phyloP scores from a whole-genome alignment of 768 basidiomycete genomes.

The Cytidiella melzeri region DNA sequence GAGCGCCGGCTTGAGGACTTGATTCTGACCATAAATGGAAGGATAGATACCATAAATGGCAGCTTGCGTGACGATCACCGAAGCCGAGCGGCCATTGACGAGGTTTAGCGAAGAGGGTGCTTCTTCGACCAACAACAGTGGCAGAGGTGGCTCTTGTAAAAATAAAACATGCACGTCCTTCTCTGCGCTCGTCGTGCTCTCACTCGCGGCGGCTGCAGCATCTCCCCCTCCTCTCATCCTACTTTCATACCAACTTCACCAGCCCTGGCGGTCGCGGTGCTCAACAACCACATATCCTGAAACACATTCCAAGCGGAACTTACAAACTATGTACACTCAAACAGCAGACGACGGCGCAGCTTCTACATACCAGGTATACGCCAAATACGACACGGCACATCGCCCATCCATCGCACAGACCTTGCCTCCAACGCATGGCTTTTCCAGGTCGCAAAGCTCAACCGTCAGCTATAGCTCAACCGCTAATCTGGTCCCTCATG shows the following conservation, averaged over 20 bases:
- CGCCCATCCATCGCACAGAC: background rate
- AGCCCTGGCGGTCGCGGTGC: conserved; percentile 9
- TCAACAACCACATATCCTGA: background rate
- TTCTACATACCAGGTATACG: conserved; percentile 2
- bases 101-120: background rate
- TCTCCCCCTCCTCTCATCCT: conserved; percentile 2
- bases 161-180: conserved; percentile 4
- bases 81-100: background rate
- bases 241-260: background rate
- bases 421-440: conserved; percentile 7
- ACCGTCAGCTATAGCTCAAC: conserved; percentile 19
- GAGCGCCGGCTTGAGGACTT: conserved; percentile 2
- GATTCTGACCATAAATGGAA: conserved; percentile 5
- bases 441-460: conserved; percentile 15
- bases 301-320: too few species aligned
- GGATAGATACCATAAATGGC: background rate
- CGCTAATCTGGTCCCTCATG: conserved; percentile 15
- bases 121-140: background rate
- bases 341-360: too few species aligned
- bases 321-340: too few species aligned
- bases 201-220: background rate
- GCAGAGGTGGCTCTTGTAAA: conserved; percentile 2
- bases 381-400: background rate
- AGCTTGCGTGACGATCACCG: background rate
- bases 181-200: conserved; percentile 3